Conservation (phyloP, 768 basidiomycete species). For the Glaciozyma antarctica region DNA sequence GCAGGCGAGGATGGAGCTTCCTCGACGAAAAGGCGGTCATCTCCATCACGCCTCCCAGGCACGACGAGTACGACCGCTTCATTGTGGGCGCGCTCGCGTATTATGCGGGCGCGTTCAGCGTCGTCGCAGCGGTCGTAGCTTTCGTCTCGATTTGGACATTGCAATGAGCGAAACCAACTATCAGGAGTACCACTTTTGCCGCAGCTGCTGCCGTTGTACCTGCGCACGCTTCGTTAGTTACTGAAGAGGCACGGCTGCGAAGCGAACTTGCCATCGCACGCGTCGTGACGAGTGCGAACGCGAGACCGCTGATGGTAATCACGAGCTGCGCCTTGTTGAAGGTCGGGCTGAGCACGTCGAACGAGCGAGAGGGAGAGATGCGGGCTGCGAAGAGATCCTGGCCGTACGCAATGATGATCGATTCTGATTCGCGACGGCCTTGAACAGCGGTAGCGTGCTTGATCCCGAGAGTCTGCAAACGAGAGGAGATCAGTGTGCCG, state of each 20-base stretch:
- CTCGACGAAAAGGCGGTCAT: slow-evolving; percentile 65
- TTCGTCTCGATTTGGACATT: slow-evolving; percentile 76
- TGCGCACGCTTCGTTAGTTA: background rate
- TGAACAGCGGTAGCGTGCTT: slow-evolving; percentile 44
- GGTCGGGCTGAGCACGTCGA: slow-evolving; percentile 79
- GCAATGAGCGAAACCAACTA: slow-evolving; percentile 1
- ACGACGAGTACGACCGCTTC: slow-evolving; percentile 93
- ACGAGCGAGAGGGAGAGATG: slow-evolving; percentile 75
- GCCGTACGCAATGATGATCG: slow-evolving; percentile 74
- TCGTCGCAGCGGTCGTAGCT: slow-evolving; percentile 69
- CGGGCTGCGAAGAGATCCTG: slow-evolving; percentile 83
- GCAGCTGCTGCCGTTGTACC: background rate
- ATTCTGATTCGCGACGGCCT: slow-evolving; percentile 81
- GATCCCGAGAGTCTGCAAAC: background rate
- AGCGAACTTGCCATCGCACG: slow-evolving; percentile 60
- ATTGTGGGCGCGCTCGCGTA: slow-evolving; percentile 93
- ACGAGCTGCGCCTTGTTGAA: slow-evolving; percentile 91
- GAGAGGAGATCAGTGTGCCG: background rate
- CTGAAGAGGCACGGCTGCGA: background rate
- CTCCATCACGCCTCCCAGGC: slow-evolving; percentile 81
- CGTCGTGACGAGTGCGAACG: slow-evolving; percentile 64
- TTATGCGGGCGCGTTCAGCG: slow-evolving; percentile 82
- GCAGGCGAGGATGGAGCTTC: slow-evolving; percentile 76
- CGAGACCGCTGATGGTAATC: slow-evolving; percentile 64
- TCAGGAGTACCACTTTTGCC: background rate